phyloP scores from a whole-genome alignment of 1,284 basidiomycete species.

The Ceratobasidium sp. region DNA sequence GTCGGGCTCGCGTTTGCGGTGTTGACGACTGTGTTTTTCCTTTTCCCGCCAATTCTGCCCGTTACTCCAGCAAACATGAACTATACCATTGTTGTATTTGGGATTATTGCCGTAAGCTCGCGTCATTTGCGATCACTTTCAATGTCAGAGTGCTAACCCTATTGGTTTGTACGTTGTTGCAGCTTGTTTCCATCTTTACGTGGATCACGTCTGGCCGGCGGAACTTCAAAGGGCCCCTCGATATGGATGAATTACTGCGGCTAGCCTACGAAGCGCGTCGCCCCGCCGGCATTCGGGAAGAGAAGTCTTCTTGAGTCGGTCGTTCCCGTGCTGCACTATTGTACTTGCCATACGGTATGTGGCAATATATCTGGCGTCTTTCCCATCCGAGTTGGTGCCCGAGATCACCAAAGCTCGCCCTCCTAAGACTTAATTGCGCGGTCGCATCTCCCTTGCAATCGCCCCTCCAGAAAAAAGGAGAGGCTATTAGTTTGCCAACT shows the following conservation, averaged over 20 bases:
- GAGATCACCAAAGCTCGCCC: too few relatives aligned
- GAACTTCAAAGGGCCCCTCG: slow-evolving; percentile 57
- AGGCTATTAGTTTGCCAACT: too few relatives aligned
- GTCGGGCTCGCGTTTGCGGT: slow-evolving; percentile 58
- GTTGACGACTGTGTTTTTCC: slow-evolving; percentile 62
- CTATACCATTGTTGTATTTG: slow-evolving; percentile 58
- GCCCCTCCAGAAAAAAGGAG: too few relatives aligned
- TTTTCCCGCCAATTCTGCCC: slow-evolving; percentile 61
- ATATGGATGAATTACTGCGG: slow-evolving; percentile 53
- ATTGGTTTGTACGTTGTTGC: slow-evolving; percentile 35
- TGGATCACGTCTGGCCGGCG: slow-evolving; percentile 58
- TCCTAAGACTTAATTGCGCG: too few relatives aligned
- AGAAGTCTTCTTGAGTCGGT: slow-evolving; percentile 20
- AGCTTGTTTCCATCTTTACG: slow-evolving; percentile 54
- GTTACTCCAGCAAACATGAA: slow-evolving; percentile 59
- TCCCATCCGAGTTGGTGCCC: too few relatives aligned
- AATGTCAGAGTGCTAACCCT: slow-evolving; percentile 22
- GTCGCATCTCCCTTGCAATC: too few relatives aligned
- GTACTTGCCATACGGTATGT: too few relatives aligned
- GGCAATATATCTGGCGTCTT: background rate
- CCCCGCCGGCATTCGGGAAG: background rate
- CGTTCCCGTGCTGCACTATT: background rate
- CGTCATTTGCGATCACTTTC: slow-evolving; percentile 17
- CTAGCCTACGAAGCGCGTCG: slow-evolving; percentile 33
- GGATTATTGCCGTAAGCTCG: slow-evolving; percentile 50